Evolutionary conservation across 306 rosid species (phyloP), one percentile per base, ranked within the genome.

Genomic region (Quercus wislizeni): DNA sequence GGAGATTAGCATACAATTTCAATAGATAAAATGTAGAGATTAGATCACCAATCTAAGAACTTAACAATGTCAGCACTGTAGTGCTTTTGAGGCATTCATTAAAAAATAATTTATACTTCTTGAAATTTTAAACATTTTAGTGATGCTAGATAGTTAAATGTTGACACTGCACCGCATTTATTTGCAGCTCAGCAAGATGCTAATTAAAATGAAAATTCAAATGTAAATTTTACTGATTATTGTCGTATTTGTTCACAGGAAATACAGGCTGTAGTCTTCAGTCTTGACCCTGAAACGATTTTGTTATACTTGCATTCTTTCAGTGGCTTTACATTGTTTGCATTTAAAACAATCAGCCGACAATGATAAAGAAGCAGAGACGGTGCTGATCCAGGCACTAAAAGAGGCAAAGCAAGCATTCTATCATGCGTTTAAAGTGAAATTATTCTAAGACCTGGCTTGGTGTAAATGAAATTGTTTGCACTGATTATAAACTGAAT

Each of bases 191-290:
- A 28, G 43, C 41, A 28, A 30, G 41, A 63, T 15, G 5, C 5
- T 30, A 30, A 8, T n/a, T 31, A 18, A 14, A 28, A 28, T 43
- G n/a, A 30, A 28, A 6, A 63, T 27, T 2, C 6, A 35, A 35
- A 67, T 62, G 55, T 20, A 58, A 61, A 25, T 21, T 2, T 65
- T 33, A 21, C 52, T 82, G n/a, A 38, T 27, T 65, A 38, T 23
- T 71, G 5, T 11, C 27, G 14, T n/a, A 33, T 62, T 25, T 28
- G 58, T 81, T 72, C 78, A 70, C 87, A 83, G 86, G 84, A 83
- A 79, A 43, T 65, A 17, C 28, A 19, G 55, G 35, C 69, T 62
- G 46, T 52, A 71, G 2, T 33, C 63, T 23, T 23, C 23, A 23
- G 23, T 23, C 38, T 79, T 30, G 23, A 33, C 71, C 49, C 71